Evolutionary conservation across 257 asterid genomes (phyloP), one percentile per base, ranked within the genome.

Genomic region (Przewalskia tangutica): DNA sequence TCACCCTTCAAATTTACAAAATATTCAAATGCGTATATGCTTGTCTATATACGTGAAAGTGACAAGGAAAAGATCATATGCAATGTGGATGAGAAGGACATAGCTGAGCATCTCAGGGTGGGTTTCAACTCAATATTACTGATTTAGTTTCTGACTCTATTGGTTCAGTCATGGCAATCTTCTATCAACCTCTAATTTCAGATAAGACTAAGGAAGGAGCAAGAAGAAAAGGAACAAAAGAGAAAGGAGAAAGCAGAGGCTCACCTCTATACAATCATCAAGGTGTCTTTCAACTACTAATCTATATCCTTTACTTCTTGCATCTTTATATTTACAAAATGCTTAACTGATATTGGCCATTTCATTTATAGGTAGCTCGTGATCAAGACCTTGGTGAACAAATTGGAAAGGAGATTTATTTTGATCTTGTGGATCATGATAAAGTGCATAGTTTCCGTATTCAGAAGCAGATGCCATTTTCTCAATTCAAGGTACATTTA

Each of bases 351-450:
- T 38, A 50, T 34, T 66, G 50, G 62, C 48, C 51, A 68, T 81
- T 67, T 32, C 76, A 34, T 82, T 68, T 85, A 27, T 78, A 94
- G 98, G 97, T 94, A 82, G 97, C 97, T 78, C 92, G 95, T 50
- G 97, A 94, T 83, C 91, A 85, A 63, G 98, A 94, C 82, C 86
- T 94, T 51, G 87, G 81, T 44, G 90, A 88, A 65, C 98, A 94
- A 86, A 89, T 94, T 89, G 98, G 98, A 44, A 89, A 78, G 82
- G 94, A 94, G 18, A 88, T 90, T 82, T 90, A 92, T 89, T 94
- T 94, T 90, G 98, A 94, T 89, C 92, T 94, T 70, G 97, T 93
- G 71, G 95, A 94, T 88, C 98, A 94, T 89, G 97, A 93, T 79
- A 91, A 91, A 91, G 97, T 93, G 85, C 94, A 86, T 62, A 84